A percentile compares a stretch with the other conserved stretches of the same genome.
These are phyloP conservation scores for Backusella mclennaniae DNA, from an alignment of 192 early-diverging fungal genomes.

Conservation along the genomic window DNA sequence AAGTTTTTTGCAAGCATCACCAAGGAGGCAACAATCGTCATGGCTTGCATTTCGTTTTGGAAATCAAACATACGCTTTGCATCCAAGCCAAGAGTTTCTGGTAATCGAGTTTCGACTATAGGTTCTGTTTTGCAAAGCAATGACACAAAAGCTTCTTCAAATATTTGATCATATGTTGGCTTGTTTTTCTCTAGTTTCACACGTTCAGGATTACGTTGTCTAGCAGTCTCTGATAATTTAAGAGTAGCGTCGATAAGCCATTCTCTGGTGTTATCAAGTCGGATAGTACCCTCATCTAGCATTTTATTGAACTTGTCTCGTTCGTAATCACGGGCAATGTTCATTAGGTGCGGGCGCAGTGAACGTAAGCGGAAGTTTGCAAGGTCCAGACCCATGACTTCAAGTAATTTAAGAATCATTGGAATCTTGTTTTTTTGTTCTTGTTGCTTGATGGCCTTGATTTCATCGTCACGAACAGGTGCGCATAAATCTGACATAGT, in stretches of 20 bases:
- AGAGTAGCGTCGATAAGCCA: conserved; percentile 60
- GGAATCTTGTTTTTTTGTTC: conserved; percentile 48
- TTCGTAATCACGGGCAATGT: conserved; percentile 77
- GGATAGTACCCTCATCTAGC: conserved; percentile 39
- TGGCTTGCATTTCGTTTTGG: conserved; percentile 72
- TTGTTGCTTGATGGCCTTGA: conserved; percentile 34
- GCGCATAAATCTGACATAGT: conserved; percentile 76
- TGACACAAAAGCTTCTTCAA: conserved; percentile 20
- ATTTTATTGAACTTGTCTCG: conserved; percentile 60
- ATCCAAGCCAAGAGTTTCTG: conserved; percentile 75
- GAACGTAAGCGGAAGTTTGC: conserved; percentile 70
- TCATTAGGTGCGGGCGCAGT: conserved; percentile 65
- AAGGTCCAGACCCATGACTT: conserved; percentile 81
- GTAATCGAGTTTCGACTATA: conserved; percentile 17
- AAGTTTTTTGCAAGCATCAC: conserved; percentile 70
- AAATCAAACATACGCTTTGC: conserved; percentile 55
- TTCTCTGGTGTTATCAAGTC: conserved; percentile 49
- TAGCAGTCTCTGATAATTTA: not conserved
- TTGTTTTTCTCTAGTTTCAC: not conserved
- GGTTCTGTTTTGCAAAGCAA: conserved; percentile 8
- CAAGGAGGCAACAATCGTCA: conserved; percentile 65
- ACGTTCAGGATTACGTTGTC: not conserved
- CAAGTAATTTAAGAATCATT: conserved; percentile 57
- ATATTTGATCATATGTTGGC: not conserved
- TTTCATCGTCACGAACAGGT: conserved; percentile 66